These are phyloP conservation scores for Cryphonectria carpinicola DNA, from an alignment of 2,329 filamentous ascomycete genomes.

Conservation along the genomic window DNA sequence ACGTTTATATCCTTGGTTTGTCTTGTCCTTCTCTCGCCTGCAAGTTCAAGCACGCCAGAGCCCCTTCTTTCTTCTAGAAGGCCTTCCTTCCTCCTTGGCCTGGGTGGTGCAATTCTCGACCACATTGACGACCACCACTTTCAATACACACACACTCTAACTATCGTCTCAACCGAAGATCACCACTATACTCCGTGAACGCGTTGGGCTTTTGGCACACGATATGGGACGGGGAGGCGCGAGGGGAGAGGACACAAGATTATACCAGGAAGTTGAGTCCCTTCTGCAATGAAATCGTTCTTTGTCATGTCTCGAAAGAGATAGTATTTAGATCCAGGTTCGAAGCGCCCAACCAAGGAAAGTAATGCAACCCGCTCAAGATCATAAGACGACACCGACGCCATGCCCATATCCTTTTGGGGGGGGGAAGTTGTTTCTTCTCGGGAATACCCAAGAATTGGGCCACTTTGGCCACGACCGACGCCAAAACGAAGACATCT, in stretches of 20 bases:
- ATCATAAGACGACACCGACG: neutral
- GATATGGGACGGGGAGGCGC: too few species aligned
- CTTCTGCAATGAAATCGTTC: neutral
- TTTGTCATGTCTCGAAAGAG: neutral
- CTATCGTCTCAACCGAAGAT: too few species aligned
- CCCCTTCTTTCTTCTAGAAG: constrained; percentile 7
- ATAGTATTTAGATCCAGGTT: neutral
- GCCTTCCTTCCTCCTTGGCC: neutral
- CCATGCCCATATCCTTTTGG: neutral
- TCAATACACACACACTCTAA: neutral
- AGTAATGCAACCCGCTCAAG: neutral
- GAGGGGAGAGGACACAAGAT: neutral
- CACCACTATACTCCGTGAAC: neutral
- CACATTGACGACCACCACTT: neutral
- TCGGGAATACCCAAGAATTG: neutral
- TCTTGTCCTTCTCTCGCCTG: neutral
- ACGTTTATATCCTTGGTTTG: neutral
- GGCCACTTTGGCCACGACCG: neutral
- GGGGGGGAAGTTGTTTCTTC: neutral
- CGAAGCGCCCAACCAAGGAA: neutral
- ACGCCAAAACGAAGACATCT: neutral
- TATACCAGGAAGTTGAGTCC: neutral
- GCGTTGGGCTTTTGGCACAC: neutral
- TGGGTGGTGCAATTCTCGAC: constrained; percentile 12
- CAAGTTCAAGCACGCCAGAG: neutral